Base-by-base conservation (phyloP, 805 yeast species). In the Clavispora phyllophila region DNA sequence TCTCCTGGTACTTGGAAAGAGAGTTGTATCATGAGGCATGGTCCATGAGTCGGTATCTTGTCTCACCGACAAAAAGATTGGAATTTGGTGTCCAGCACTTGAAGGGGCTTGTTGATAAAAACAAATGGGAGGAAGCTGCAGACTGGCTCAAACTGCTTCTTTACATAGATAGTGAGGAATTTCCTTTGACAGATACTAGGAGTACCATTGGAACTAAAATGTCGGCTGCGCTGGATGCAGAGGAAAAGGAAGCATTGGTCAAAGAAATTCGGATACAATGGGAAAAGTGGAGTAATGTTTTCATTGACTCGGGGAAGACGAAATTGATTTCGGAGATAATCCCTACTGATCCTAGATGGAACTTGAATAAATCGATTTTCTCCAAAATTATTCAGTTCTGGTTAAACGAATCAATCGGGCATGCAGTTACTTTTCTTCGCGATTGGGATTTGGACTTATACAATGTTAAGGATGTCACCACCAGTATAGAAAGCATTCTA, bases 11-110 rank as follows among this genome's bases (percentile, higher is more conserved):
- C 45, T 45, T 79, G 3, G 78, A 78, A 1, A 75, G 68, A 29
- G 72, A 72, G 2, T 61, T 68, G 41, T 86, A 63, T 53, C 62
- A 70, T 14, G 81, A 81, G 34, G 97, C 97, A 0, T 91, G 96
- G 95, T 72, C 73, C 32, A 79, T 87, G 56, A 76, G 93, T 44
- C 77, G 72, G 38, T 76, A 75, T 49, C 65, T 86, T 48, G 66
- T 83, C 1, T 61, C 70, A 9, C 68, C 72, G 9, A 45, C 56
- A 3, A 78, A 78, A 46, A 62, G 91, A 39, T 59, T 83, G 9
- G 65, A 71, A 29, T 69, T 79, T 28, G 97, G 96, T 2, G 53
- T 79, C 6, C 69, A 71, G 36, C 80, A 80, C 58, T 67, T 78
- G 14, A 73, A 78, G 33, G 42, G 51, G 2, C 68, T 73, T 22